Base-by-base conservation (phyloP, 768 basidiomycete genomes). In the Macrolepiota dolichaula region DNA sequence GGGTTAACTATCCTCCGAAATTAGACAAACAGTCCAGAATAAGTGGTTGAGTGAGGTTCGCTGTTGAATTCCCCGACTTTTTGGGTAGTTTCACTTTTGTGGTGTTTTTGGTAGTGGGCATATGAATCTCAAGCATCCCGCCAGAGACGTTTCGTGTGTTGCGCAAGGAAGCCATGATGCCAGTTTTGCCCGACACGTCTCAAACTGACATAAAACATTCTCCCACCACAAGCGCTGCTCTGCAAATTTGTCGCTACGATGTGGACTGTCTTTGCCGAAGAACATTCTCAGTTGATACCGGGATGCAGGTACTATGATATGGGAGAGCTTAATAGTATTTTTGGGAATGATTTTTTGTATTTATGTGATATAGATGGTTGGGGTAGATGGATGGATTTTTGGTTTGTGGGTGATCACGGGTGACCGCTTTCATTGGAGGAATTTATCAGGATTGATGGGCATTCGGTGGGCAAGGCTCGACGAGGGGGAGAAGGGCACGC, bases 221-320 rank as follows among this genome's bases (percentile, higher is more conserved):
- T 91, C 91, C 42, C 91, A 78, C 91, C 91, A 92, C 42, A 85
- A 75, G 15, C 91, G 64, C 3, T 82, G 74, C 62, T 87, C 83
- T 67, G 88, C 81, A 1, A 73, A 29, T 73, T 88, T 92, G 37
- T 81, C 76, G 17, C 85, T 81, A 83, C 87, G 92, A 0, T 77
- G 78, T 7, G 86, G 81, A 70, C 64, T 85, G 76, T 1, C 68
- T 69, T 2, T 74, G 73, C 5, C 76, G 73, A 9, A 68, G 67
- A 4, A 77, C 69, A 13, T 80, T 79, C 6, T 76, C 78, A 0
- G 77, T 52, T 0, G 78, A 75, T 1, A 74, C 74, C 0, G 82
- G 78, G 3, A 79, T 74, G 32, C 80, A 80, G 49, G 88, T 83
- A 62, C 87, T 81, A 54, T 81, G 79, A 60, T 87, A 85, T 7